Base-by-base conservation (phyloP, 805 yeast genomes). In the Isabelozyma rhagii region DNA sequence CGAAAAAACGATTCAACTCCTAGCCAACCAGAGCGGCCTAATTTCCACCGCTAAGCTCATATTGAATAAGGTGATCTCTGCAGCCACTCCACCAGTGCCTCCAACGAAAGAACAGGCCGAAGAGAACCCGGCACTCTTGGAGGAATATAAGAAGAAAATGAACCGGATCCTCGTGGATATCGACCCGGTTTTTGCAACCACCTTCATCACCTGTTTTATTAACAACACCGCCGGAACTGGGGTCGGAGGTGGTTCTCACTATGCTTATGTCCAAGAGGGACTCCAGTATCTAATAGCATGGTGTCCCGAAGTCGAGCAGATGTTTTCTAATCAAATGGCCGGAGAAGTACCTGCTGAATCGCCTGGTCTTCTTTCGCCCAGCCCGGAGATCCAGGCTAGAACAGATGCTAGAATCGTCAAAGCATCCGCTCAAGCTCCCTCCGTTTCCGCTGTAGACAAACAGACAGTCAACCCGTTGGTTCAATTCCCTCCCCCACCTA, bases 41-140 rank as follows among this genome's bases (percentile, higher is more conserved):
- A 56, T 66, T 1, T 51, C 50, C 9, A 62, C 66, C 11, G 69
- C 70, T 14, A 58, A 66, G 27, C 39, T 60, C 38, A 58, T 72
- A 6, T 56, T 67, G 41, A 54, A 53, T 1, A 68, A 67, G 46
- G 65, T 66, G 4, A 39, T 63, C 13, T 45, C 41, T 2, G 61
- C 57, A 3, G 71, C 77, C 15, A 63, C 53, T 6, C 75, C 76
- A 2, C 73, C 74, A 0, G 51, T 38, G 11, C 70, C 74, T 11
- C 74, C 74, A 13, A 59, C 67, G 4, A 59, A 59, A 45, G 66
- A 59, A 39, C 61, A 62, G 38, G 61, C 51, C 1, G 52, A 50
- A n/a, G 18, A 31, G 21, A 48, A 62, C 44, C 66, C 70, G 1
- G 56, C 51, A 18, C 42, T 57, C 7, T 46, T 63, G 27, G 51